Evolutionary conservation across 805 yeast species (phyloP).

Genomic region (Schizosaccharomyces cryophilus): DNA sequence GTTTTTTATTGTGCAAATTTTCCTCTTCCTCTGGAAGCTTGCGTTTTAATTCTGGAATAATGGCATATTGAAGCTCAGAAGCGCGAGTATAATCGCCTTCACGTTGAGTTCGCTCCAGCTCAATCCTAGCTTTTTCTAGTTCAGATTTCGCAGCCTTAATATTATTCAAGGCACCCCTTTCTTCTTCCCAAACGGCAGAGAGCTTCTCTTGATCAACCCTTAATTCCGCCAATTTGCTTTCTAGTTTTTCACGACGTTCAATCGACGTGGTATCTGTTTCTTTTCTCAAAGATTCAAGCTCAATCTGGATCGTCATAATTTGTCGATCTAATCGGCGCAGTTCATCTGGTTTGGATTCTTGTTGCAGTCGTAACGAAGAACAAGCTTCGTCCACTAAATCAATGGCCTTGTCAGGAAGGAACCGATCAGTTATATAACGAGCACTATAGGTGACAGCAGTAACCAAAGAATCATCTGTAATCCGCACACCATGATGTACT

Average conservation of each 20-base stretch:
- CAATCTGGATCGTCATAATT: slow-evolving; percentile 84
- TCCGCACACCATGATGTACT: slow-evolving; percentile 92
- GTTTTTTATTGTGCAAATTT: background rate
- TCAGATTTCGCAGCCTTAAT: slow-evolving; percentile 61
- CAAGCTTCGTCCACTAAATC: slow-evolving; percentile 95
- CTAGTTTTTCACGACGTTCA: slow-evolving; percentile 54
- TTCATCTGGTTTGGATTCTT: slow-evolving; percentile 90
- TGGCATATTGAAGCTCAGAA: slow-evolving; percentile 67
- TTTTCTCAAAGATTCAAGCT: slow-evolving; percentile 74
- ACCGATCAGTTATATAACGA: slow-evolving; percentile 75
- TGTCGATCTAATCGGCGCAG: slow-evolving; percentile 70
- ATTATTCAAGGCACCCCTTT: slow-evolving; percentile 47
- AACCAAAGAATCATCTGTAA: slow-evolving; percentile 75
- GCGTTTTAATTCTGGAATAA: slow-evolving; percentile 55
- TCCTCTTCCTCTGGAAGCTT: slow-evolving; percentile 21
- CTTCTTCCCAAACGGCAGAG: slow-evolving; percentile 69
- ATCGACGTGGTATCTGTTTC: slow-evolving; percentile 68
- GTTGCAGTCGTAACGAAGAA: slow-evolving; percentile 79
- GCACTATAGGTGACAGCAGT: slow-evolving; percentile 80
- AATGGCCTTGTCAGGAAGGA: slow-evolving; percentile 86
- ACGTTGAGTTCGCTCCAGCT: slow-evolving; percentile 60
- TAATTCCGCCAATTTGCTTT: slow-evolving; percentile 38
- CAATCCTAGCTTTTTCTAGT: slow-evolving; percentile 61
- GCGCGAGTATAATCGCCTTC: slow-evolving; percentile 71
- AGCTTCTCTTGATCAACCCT: slow-evolving; percentile 41